These are phyloP conservation scores for Nitzschia sp. DNA, from an alignment of 108 stramenopile genomes.

Conservation along the genomic window DNA sequence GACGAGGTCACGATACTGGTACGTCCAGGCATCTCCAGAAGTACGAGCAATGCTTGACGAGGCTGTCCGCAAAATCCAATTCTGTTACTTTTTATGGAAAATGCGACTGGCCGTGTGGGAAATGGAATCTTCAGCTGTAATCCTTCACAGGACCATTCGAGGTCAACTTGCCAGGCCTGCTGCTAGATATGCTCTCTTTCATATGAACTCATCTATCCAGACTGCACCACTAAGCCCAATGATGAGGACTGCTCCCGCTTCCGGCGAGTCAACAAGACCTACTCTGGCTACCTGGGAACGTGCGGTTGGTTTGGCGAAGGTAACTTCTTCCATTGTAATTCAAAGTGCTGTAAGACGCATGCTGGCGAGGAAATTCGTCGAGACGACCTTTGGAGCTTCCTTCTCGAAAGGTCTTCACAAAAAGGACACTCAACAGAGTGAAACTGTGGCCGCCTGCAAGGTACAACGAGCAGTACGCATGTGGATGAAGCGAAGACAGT, in stretches of 20 bases:
- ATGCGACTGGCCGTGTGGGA: constrained; percentile 15
- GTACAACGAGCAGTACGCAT: constrained; percentile 12
- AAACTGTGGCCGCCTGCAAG: neutral
- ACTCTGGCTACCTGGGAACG: constrained; percentile 19
- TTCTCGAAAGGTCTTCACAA: neutral
- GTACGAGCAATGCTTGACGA: neutral
- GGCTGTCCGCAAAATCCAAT: constrained; percentile 28
- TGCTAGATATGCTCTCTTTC: constrained; percentile 21
- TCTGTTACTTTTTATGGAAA: constrained; percentile 27
- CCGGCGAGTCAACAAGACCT: neutral
- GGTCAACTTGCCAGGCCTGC: constrained; percentile 32
- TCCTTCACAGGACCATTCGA: constrained; percentile 26
- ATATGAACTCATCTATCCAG: constrained; percentile 22
- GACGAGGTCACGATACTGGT: neutral
- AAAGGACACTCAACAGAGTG: neutral
- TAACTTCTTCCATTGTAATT: constrained; percentile 19
- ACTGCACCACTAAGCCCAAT: neutral
- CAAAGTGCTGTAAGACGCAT: constrained; percentile 22
- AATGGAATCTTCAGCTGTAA: constrained; percentile 28
- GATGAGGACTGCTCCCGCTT: constrained; percentile 7
- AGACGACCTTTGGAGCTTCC: neutral
- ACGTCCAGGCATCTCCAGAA: neutral
- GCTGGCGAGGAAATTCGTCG: neutral
- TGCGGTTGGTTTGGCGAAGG: neutral
- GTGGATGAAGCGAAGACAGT: constrained; percentile 5